Base-by-base conservation (phyloP, 805 yeast species). In the Candida ponderosae region DNA sequence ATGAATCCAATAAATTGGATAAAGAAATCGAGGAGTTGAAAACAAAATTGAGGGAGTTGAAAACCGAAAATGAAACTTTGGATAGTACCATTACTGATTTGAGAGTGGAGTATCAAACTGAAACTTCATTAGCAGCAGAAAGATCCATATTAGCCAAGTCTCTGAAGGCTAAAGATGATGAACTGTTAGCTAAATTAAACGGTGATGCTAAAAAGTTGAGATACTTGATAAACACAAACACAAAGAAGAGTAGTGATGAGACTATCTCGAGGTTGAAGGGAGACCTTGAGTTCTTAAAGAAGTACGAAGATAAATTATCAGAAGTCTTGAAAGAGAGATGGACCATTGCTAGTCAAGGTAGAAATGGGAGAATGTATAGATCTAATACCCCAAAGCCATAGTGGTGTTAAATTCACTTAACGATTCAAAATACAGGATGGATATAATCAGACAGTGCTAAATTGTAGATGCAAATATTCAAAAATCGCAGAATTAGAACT, bases 61-160 rank as follows among this genome's bases (percentile, higher is more conserved):
- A 77, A 51, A 65, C 73, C 40, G 81, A 72, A 46, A 70, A 72
- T 47, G 62, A 65, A 36, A 32, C 34, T 1, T 38, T 53, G 21
- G 35, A 51, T 15, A 19, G 31, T 2, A 34, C 40, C 20, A 66
- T 60, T 34, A 63, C 61, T 20, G 39, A 36, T 5, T 44, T 68
- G 21, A 53, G 81, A 40, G 29, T 41, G 2, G 38, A 54, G n/a
- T 75, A 75, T 44, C 80, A 74, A 49, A 34, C 40, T 5, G 50
- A 50, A 7, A 72, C 79, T 0, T 59, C 74, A 1, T 36, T 43
- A n/a, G 78, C 79, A 4, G 75, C 75, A 1, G 71, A 66, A 29
- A 41, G 54, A 33, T 62, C 75, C 1, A 47, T 52, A 4, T 23
- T 30, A 6, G 29, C 62, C 4, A 51, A 53, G 17, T 30, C 43